phyloP scores from a whole-genome alignment of 2,329 filamentous ascomycete genomes.

The Colletotrichum gigasporum region DNA sequence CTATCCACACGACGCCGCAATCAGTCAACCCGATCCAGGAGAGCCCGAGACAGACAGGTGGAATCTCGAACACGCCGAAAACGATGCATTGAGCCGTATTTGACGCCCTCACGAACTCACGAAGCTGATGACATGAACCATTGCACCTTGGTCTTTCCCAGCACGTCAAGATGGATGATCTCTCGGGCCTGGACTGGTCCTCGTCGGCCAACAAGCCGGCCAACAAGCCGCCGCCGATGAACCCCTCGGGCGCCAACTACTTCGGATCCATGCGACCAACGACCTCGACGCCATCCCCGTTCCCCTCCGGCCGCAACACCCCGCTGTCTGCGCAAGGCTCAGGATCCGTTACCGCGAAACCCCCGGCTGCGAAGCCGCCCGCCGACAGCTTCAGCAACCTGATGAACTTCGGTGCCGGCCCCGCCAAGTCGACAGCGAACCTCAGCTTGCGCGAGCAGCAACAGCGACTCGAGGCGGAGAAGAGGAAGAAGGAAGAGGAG shows the following conservation, averaged over 20 bases:
- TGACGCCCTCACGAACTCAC: constrained; percentile 29
- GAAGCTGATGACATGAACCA: constrained; percentile 28
- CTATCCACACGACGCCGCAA: constrained; percentile 28
- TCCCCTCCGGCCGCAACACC: constrained; percentile 64
- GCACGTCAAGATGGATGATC: constrained; percentile 65
- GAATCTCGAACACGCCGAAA: constrained; percentile 22
- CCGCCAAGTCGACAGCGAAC: constrained; percentile 71
- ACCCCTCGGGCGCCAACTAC: constrained; percentile 49
- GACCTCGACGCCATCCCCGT: constrained; percentile 64
- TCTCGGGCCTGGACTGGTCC: constrained; percentile 69
- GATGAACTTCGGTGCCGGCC: constrained; percentile 65
- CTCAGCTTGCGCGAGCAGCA: constrained; percentile 83
- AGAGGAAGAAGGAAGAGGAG: constrained; percentile 78
- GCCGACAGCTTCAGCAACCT: constrained; percentile 83
- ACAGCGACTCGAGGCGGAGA: constrained; percentile 71
- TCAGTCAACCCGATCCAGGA: constrained; percentile 21
- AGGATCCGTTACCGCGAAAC: constrained; percentile 53
- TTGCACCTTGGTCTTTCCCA: constrained; percentile 8
- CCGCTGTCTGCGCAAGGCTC: constrained; percentile 62
- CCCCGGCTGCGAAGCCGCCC: constrained; percentile 58
- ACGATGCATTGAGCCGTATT: constrained; percentile 27
- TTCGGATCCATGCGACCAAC: constrained; percentile 64
- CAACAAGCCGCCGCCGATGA: constrained; percentile 54
- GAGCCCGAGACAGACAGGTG: neutral
- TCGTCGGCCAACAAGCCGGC: constrained; percentile 44